Conservation (phyloP, 2,329 filamentous ascomycete genomes). For the Fusarium tjaetaba region DNA sequence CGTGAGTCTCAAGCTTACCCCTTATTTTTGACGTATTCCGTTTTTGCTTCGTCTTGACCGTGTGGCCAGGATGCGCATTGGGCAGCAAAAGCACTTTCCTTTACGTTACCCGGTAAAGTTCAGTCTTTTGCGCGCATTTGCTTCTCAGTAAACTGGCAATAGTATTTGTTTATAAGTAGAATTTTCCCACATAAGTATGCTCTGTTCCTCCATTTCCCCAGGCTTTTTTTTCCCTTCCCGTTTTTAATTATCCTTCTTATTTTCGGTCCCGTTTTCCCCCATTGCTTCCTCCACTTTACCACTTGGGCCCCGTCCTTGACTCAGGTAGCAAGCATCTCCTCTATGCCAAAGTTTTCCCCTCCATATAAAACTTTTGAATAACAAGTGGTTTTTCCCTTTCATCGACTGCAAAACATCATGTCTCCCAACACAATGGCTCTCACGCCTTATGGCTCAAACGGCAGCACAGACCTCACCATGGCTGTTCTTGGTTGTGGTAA, state of each 20-base stretch:
- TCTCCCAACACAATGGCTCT: conserved; percentile 43
- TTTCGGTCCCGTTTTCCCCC: conserved; percentile 8
- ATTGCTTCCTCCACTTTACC: conserved; percentile 8
- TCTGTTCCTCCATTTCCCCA: conserved; percentile 21
- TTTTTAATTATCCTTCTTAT: not conserved
- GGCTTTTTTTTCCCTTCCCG: conserved; percentile 15
- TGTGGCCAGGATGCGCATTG: conserved; percentile 38
- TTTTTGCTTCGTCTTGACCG: conserved; percentile 32
- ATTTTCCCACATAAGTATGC: conserved; percentile 25
- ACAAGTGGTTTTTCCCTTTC: conserved; percentile 13
- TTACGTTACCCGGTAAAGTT: conserved; percentile 35
- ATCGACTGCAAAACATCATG: conserved; percentile 37
- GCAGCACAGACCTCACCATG: conserved; percentile 69
- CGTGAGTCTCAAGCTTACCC: conserved; percentile 11
- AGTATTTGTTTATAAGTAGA: conserved; percentile 16
- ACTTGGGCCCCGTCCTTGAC: not conserved
- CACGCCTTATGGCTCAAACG: conserved; percentile 49
- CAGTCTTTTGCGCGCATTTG: conserved; percentile 1
- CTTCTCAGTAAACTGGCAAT: conserved; percentile 29
- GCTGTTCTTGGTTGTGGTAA: conserved; percentile 84
- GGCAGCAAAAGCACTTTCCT: conserved; percentile 43
- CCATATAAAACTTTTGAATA: not conserved
- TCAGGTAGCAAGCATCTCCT: conserved; percentile 8
- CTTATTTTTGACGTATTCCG: conserved; percentile 17
- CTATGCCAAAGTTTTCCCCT: not conserved